These are phyloP conservation scores for Dendrostoma leiphaemia DNA, from an alignment of 2,329 filamentous ascomycete species.

Conservation along the genomic window DNA sequence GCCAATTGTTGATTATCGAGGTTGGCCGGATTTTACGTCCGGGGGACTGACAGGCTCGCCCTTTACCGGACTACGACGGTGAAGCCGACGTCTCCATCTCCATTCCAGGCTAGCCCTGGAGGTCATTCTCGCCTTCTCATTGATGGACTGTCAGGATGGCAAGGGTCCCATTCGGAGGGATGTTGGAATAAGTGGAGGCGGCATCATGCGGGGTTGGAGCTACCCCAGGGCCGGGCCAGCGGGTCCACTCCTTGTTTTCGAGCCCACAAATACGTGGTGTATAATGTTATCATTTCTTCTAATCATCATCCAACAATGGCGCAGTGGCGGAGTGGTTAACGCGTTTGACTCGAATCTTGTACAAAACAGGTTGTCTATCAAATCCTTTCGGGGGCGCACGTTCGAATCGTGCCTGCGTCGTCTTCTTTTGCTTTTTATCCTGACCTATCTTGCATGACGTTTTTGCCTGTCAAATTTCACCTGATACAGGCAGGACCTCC, in stretches of 20 bases:
- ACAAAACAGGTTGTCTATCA: neutral
- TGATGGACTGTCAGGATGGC: conserved; percentile 12
- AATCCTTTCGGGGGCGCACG: conserved; percentile 17
- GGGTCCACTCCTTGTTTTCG: too few relatives aligned
- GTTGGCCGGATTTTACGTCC: too few relatives aligned
- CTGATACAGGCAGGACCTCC: too few relatives aligned
- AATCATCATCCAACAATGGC: neutral
- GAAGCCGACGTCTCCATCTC: neutral
- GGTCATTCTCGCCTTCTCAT: conserved; percentile 10
- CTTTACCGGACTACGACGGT: conserved; percentile 3
- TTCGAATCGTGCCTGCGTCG: conserved; percentile 16
- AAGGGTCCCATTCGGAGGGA: too few relatives aligned
- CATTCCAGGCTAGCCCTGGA: conserved; percentile 6
- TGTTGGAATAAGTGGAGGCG: conserved; percentile 1
- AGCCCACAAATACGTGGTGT: too few relatives aligned
- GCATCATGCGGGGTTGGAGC: conserved; percentile 17
- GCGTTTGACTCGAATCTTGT: conserved; percentile 15
- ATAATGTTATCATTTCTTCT: too few relatives aligned
- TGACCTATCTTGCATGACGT: neutral
- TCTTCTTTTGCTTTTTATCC: neutral
- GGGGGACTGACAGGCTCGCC: too few relatives aligned
- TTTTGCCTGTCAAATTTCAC: too few relatives aligned
- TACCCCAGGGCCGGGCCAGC: too few relatives aligned
- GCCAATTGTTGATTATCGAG: too few relatives aligned
- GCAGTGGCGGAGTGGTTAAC: conserved; percentile 16